Percentiles rank a stretch among this genome's conserved stretches.
Conservation (phyloP, 2,329 filamentous ascomycete species). For the Clarireedia homoeocarpa region DNA sequence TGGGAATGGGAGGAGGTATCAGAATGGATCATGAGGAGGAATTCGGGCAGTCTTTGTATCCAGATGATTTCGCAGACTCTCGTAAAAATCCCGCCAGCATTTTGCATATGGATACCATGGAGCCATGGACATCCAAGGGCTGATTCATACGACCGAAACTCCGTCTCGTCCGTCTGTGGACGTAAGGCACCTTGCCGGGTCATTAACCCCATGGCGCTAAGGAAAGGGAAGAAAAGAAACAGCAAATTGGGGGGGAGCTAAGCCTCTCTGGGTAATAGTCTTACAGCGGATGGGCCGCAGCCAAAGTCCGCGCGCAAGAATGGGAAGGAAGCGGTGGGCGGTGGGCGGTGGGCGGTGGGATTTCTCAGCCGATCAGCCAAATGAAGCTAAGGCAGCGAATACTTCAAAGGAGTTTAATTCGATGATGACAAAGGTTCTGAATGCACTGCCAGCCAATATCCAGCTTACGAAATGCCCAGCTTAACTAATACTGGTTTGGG, state of each 20-base stretch:
- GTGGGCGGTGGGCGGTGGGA: neutral
- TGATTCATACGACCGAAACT: slow-evolving; percentile 10
- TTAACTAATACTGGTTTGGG: neutral
- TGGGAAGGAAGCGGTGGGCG: neutral
- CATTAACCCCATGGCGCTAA: neutral
- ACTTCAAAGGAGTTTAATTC: no score
- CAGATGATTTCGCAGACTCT: slow-evolving; percentile 1
- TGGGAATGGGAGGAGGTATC: neutral
- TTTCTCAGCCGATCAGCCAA: neutral
- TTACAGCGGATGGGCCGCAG: neutral
- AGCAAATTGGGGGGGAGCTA: neutral
- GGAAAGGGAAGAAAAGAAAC: neutral
- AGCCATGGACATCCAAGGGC: neutral
- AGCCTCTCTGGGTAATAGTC: neutral
- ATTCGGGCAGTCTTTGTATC: slow-evolving; percentile 9
- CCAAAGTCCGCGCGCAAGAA: neutral
- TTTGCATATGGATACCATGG: neutral
- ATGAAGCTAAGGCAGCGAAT: no score
- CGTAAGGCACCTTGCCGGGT: slow-evolving; percentile 1
- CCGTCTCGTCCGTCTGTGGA: slow-evolving; percentile 7
- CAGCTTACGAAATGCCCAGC: neutral
- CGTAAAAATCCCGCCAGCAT: neutral
- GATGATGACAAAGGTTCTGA: no score
- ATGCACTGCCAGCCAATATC: neutral
- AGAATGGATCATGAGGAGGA: slow-evolving; percentile 2